phyloP scores from a whole-genome alignment of 371 early-diverging fungal genomes.

The Actinomortierella wolfii region DNA sequence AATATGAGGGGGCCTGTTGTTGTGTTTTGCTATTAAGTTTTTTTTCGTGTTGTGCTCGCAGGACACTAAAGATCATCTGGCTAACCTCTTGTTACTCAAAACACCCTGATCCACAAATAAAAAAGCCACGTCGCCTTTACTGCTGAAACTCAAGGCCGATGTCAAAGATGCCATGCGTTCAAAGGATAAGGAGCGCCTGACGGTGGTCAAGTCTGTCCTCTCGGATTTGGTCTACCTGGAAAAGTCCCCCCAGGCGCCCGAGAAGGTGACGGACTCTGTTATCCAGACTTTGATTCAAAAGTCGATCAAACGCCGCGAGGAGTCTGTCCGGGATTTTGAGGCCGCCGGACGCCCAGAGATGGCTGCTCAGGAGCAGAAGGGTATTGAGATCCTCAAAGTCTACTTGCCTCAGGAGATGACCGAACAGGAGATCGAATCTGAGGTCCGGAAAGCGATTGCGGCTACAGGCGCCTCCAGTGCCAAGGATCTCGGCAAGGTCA shows the following conservation, averaged over 20 bases:
- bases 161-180: constrained; percentile 76
- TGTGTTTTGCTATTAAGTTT: no score
- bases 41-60: no score
- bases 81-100: no score
- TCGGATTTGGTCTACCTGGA: constrained; percentile 71
- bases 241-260: constrained; percentile 59
- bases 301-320: constrained; percentile 74
- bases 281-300: constrained; percentile 69
- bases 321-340: constrained; percentile 65
- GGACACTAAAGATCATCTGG: no score
- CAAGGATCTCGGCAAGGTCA: constrained; percentile 79
- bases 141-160: constrained; percentile 62
- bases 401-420: constrained; percentile 78
- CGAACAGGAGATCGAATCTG: constrained; percentile 64
- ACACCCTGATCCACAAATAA: no score
- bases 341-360: constrained; percentile 70
- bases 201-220: constrained; percentile 64
- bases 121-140: constrained; percentile 32
- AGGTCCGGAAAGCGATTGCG: constrained; percentile 56
- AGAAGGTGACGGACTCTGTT: constrained; percentile 46
- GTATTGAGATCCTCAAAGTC: constrained; percentile 60
- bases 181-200: constrained; percentile 68
- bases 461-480: constrained; percentile 56
- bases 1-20: no score
- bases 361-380: constrained; percentile 63